Evolutionary conservation across 306 rosid genomes (phyloP).

Genomic region (Cicer bijugum): DNA sequence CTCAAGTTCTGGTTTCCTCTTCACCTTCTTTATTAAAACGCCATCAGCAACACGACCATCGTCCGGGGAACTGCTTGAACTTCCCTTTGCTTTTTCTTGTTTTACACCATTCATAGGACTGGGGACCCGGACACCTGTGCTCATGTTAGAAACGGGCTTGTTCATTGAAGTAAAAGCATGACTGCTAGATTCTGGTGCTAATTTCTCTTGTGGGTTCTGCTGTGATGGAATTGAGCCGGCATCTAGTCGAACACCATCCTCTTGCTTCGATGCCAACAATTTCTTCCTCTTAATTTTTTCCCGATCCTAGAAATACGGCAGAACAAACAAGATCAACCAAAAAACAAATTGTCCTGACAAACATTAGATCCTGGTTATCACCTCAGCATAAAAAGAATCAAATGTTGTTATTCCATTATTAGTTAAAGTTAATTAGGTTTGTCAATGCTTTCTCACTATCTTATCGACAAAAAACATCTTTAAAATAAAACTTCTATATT

Average conservation of each 20-base stretch:
- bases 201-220: conserved; percentile 61
- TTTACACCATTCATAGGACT: conserved; percentile 61
- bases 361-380: conserved; percentile 32
- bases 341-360: background rate
- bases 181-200: conserved; percentile 61
- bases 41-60: conserved; percentile 68
- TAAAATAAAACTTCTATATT: conserved; percentile 12
- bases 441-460: background rate
- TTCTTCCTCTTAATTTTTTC: conserved; percentile 84
- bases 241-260: conserved; percentile 63
- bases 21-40: conserved; percentile 65
- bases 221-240: conserved; percentile 56
- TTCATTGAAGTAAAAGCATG: conserved; percentile 52
- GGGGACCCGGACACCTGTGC: conserved; percentile 56
- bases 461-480: conserved; percentile 1
- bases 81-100: conserved; percentile 75
- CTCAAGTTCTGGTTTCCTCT: conserved; percentile 79
- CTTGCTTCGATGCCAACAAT: conserved; percentile 63
- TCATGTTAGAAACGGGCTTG: conserved; percentile 56
- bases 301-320: conserved; percentile 58
- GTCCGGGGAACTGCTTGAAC: conserved; percentile 61
- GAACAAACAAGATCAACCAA: conserved; percentile 26
- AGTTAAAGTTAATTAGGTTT: conserved; percentile 18
- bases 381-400: conserved; percentile 13
- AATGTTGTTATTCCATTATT: conserved; percentile 16